Percentiles rank a stretch among this genome's conserved stretches.
Evolutionary conservation across 176 grass and related monocot genomes (phyloP).

Genomic region (Guadua angustifolia): DNA sequence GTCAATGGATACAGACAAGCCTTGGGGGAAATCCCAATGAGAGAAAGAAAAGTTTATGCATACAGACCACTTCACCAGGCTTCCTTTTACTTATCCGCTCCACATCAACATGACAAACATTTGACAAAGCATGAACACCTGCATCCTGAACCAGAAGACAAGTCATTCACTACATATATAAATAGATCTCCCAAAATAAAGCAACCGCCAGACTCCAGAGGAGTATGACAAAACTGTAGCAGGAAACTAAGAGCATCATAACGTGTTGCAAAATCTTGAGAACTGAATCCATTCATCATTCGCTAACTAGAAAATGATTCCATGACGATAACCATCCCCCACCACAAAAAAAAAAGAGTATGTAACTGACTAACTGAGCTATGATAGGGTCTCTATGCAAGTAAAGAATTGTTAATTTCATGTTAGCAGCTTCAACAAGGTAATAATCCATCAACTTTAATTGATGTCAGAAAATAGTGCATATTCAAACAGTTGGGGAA

Average conservation of each 20-base stretch:
- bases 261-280: constrained; percentile 20
- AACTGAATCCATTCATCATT: background rate
- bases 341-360: background rate
- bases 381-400: background rate
- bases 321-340: background rate
- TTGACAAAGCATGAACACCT: constrained; percentile 94
- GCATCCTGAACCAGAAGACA: constrained; percentile 62
- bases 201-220: background rate
- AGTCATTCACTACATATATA: background rate
- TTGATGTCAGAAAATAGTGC: background rate
- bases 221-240: background rate
- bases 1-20: background rate
- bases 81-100: constrained; percentile 99
- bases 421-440: background rate
- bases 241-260: constrained; percentile 4
- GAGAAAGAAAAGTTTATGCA: constrained; percentile 30
- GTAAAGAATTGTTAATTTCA: constrained; percentile 8
- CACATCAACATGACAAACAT: constrained; percentile 93
- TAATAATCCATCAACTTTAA: background rate
- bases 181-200: constrained; percentile 26
- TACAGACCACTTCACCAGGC: constrained; percentile 79
- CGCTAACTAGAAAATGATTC: background rate
- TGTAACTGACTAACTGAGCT: background rate
- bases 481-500: constrained; percentile 14
- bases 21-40: background rate